Conservation (phyloP, 129 eudicot species). For the Flaveria sonorensis region DNA sequence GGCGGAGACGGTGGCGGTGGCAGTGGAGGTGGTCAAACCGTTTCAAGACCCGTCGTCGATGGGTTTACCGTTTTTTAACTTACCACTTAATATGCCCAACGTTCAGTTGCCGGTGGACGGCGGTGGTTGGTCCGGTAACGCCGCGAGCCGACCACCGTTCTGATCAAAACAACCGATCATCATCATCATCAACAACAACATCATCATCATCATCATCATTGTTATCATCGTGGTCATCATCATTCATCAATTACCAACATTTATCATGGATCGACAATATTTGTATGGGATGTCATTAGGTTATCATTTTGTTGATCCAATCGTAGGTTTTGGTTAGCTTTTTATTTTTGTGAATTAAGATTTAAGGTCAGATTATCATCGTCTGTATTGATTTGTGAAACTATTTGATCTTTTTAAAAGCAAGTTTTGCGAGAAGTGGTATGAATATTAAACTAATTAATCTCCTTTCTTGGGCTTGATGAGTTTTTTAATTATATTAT, state of each 20-base stretch:
- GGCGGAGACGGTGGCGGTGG: conserved; percentile 41
- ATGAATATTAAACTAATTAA: conserved; percentile 28
- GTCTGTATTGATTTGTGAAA: conserved; percentile 23
- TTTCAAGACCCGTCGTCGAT: conserved; percentile 61
- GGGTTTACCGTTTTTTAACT: conserved; percentile 70
- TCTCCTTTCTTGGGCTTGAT: conserved; percentile 20
- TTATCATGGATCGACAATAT: neutral
- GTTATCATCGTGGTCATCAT: conserved; percentile 7
- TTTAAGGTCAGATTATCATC: neutral
- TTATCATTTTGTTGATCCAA: conserved; percentile 10
- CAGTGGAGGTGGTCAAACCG: conserved; percentile 28
- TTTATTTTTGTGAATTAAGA: conserved; percentile 31
- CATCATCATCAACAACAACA: too few species aligned
- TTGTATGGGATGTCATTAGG: too few species aligned
- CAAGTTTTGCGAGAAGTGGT: conserved; percentile 23
- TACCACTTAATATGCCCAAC: conserved; percentile 63
- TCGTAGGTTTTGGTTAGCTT: conserved; percentile 15
- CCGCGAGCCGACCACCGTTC: conserved; percentile 45
- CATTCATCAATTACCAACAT: conserved; percentile 25
- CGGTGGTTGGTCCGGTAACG: conserved; percentile 47
- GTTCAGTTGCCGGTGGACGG: conserved; percentile 61
- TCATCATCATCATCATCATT: too few species aligned
- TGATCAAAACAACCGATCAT: conserved; percentile 5
- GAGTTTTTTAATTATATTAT: neutral
- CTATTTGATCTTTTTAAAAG: conserved; percentile 13